phyloP scores from a whole-genome alignment of 345 rosid genomes.

The Toxicodendron radicans region DNA sequence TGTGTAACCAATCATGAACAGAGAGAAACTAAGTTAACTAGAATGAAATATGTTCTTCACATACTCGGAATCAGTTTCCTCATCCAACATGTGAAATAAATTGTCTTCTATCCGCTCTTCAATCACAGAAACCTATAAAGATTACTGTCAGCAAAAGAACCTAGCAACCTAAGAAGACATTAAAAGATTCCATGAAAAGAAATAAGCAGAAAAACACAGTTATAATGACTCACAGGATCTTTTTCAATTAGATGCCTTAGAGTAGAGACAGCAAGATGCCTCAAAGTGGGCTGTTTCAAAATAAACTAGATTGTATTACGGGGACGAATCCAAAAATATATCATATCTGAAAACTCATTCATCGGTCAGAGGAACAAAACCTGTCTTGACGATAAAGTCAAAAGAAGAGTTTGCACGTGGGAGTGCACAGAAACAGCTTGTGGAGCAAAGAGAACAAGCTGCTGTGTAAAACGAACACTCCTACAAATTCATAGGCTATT shows the following conservation, averaged over 20 bases:
- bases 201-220: background rate
- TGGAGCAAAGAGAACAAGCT: conserved; percentile 96
- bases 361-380: conserved; percentile 36
- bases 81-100: conserved; percentile 86
- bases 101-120: conserved; percentile 85
- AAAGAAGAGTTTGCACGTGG: conserved; percentile 85
- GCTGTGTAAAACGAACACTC: conserved; percentile 97
- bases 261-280: conserved; percentile 89
- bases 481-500: conserved; percentile 39
- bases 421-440: conserved; percentile 91
- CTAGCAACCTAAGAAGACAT: conserved; percentile 7
- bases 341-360: conserved; percentile 12
- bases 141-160: conserved; percentile 30
- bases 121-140: conserved; percentile 68
- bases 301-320: conserved; percentile 21
- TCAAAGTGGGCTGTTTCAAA: conserved; percentile 75
- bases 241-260: conserved; percentile 89
- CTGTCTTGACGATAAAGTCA: conserved; percentile 94
- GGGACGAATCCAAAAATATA: background rate
- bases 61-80: conserved; percentile 97
- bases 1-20: background rate
- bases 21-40: conserved; percentile 1
- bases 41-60: too few species aligned
- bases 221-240: conserved; percentile 64
- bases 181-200: background rate